Evolutionary conservation across 78 protist species (phyloP).

Genomic region (Dictyostelium capitatum): DNA sequence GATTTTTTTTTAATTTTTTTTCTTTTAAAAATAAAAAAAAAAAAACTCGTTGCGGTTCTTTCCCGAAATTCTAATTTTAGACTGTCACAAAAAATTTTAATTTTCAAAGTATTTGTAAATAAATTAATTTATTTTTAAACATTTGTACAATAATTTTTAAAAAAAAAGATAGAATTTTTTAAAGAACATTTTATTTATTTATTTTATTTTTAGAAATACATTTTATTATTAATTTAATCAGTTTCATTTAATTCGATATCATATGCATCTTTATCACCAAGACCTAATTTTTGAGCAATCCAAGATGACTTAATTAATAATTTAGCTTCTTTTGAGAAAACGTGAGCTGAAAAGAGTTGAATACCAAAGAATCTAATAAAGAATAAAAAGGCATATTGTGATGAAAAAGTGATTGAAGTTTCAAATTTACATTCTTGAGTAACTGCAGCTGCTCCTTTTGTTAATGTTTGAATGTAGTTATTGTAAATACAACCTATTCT

Average conservation of each 20-base stretch:
- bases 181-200: no score
- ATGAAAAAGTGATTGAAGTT: not conserved
- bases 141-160: no score
- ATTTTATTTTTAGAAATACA: not conserved
- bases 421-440: not conserved
- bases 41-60: no score
- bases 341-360: not conserved
- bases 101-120: no score
- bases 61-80: no score
- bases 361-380: not conserved
- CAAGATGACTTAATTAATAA: not conserved
- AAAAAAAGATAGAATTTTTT: no score
- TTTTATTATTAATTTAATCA: not conserved
- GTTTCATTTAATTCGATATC: constrained; percentile 1
- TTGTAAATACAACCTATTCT: not conserved
- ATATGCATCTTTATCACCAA: constrained; percentile 12
- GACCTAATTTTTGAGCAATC: not conserved
- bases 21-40: no score
- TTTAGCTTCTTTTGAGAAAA: not conserved
- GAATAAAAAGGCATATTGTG: not conserved
- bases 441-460: no score
- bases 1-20: no score
- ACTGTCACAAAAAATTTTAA: no score
- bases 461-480: not conserved
- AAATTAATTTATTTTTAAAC: no score